Percentiles rank a stretch among this genome's conserved stretches.
These are phyloP conservation scores for Metschnikowia kofuensis DNA, from an alignment of 805 yeast species.

Conservation along the genomic window DNA sequence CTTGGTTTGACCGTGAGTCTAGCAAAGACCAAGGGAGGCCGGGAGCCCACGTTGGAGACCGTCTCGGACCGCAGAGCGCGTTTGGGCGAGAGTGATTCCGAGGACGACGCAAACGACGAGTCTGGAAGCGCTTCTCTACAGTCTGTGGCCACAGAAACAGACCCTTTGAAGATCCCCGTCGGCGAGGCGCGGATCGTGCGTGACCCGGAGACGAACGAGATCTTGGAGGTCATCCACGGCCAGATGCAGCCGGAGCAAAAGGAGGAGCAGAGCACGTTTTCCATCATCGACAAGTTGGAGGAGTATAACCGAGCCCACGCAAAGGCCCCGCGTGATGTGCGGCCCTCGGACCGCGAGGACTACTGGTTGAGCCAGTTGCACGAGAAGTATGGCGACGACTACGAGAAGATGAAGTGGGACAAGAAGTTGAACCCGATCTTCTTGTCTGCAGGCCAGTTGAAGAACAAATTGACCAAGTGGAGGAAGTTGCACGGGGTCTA, in stretches of 20 bases:
- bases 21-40: slow-evolving; percentile 60
- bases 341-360: slow-evolving; percentile 67
- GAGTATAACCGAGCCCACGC: slow-evolving; percentile 40
- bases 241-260: slow-evolving; percentile 43
- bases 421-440: slow-evolving; percentile 78
- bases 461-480: slow-evolving; percentile 70
- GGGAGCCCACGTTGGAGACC: slow-evolving; percentile 53
- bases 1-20: slow-evolving; percentile 73
- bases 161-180: slow-evolving; percentile 62
- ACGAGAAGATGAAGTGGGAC: slow-evolving; percentile 90
- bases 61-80: slow-evolving; percentile 31
- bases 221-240: slow-evolving; percentile 67
- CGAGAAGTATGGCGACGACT: slow-evolving; percentile 84
- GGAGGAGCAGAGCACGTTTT: slow-evolving; percentile 20
- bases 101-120: slow-evolving; percentile 21
- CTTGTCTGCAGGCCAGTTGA: slow-evolving; percentile 81
- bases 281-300: slow-evolving; percentile 68
- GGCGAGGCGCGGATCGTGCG: slow-evolving; percentile 78
- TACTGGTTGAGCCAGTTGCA: slow-evolving; percentile 66
- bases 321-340: slow-evolving; percentile 51
- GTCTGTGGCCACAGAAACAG: slow-evolving; percentile 43
- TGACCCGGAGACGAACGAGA: slow-evolving; percentile 63
- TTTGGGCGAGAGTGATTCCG: neutral
- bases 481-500: slow-evolving; percentile 32
- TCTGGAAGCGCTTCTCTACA: slow-evolving; percentile 21